These are phyloP conservation scores for Leccinum pellstonianum DNA, from an alignment of 768 basidiomycete genomes.

Conservation along the genomic window DNA sequence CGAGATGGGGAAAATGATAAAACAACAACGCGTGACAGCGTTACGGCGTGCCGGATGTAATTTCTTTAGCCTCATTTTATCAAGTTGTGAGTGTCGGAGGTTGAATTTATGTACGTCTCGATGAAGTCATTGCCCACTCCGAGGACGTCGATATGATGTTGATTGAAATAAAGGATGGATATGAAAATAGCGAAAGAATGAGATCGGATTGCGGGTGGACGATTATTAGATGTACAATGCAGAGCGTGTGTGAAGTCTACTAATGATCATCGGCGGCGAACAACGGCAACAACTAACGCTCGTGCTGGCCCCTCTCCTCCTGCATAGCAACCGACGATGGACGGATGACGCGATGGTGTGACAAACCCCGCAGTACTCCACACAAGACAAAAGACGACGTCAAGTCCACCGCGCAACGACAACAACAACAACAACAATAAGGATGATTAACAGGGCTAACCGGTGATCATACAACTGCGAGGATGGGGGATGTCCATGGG, in stretches of 20 bases:
- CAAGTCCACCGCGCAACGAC: slow-evolving; percentile 1
- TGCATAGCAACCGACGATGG: slow-evolving; percentile 23
- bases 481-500: slow-evolving; percentile 16
- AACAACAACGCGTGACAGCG: not conserved
- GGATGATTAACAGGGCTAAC: slow-evolving; percentile 4
- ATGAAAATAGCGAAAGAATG: slow-evolving; percentile 8
- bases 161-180: not conserved
- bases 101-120: slow-evolving; percentile 1
- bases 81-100: slow-evolving; percentile 7
- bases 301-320: slow-evolving; percentile 19
- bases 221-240: slow-evolving; percentile 28
- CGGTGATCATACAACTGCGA: slow-evolving; percentile 30
- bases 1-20: slow-evolving; percentile 20
- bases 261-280: not conserved
- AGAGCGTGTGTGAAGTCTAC: slow-evolving; percentile 27
- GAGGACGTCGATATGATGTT: slow-evolving; percentile 6
- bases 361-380: slow-evolving; percentile 13
- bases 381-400: slow-evolving; percentile 1
- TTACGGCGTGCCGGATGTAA: slow-evolving; percentile 3
- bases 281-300: not conserved
- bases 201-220: not conserved
- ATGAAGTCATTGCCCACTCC: slow-evolving; percentile 32
- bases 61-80: not conserved
- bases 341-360: slow-evolving; percentile 1
- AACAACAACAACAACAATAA: slow-evolving; percentile 7